Conservation (phyloP, 192 early-diverging fungal genomes). For the Entomortierella lignicola region DNA sequence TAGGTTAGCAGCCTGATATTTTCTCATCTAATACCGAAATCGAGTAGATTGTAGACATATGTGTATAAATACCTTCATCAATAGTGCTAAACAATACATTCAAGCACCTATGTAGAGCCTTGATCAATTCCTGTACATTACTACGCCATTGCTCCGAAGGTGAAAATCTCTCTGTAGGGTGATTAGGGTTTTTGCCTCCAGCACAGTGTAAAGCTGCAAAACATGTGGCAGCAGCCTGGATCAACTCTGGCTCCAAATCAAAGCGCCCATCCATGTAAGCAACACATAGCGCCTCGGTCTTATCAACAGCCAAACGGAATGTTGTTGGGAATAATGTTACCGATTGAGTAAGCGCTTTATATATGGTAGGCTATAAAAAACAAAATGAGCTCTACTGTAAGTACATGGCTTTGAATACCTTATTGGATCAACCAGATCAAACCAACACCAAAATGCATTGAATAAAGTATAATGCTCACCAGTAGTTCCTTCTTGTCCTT, state of each 20-base stretch:
- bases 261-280: conserved; percentile 59
- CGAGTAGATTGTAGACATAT: too few species aligned
- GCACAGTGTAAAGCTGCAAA: conserved; percentile 54
- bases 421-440: too few species aligned
- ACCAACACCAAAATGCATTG: too few species aligned
- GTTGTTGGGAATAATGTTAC: conserved; percentile 62
- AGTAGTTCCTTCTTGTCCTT: conserved; percentile 58
- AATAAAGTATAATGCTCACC: conserved; percentile 52
- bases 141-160: conserved; percentile 58
- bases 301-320: conserved; percentile 58
- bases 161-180: conserved; percentile 46
- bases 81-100: conserved; percentile 61
- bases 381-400: too few species aligned
- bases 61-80: conserved; percentile 62
- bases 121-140: conserved; percentile 55
- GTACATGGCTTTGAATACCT: too few species aligned
- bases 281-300: conserved; percentile 60
- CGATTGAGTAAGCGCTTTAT: conserved; percentile 55
- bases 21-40: too few species aligned
- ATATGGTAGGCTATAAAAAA: conserved; percentile 50
- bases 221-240: conserved; percentile 53
- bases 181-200: conserved; percentile 56
- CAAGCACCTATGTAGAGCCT: conserved; percentile 58
- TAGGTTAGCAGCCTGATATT: too few species aligned
- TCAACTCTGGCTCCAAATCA: conserved; percentile 39